Evolutionary conservation across 208 protist species (phyloP).

Genomic region (Vickermania spadyakhi): DNA sequence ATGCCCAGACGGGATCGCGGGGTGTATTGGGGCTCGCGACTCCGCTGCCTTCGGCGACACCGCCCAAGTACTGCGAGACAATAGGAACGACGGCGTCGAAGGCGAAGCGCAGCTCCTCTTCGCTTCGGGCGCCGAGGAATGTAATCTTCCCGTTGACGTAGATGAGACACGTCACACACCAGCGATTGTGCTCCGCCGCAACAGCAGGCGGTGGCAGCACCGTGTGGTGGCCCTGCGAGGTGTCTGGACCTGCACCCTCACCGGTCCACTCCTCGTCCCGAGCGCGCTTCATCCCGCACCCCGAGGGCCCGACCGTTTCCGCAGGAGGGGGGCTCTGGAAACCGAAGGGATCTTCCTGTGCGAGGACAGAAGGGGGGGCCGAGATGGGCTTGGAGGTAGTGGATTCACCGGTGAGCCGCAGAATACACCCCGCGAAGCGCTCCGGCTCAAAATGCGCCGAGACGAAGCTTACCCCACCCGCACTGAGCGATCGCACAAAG

Average conservation of each 20-base stretch:
- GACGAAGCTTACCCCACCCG: constrained; percentile 23
- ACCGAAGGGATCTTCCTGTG: no score
- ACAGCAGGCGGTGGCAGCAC: no score
- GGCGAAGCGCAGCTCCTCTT: constrained; percentile 70
- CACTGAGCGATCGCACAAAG: constrained; percentile 11
- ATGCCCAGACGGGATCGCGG: no score
- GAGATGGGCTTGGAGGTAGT: constrained; percentile 2
- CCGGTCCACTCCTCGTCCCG: no score
- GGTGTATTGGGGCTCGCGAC: no score
- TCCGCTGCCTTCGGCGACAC: no score
- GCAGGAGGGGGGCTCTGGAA: not conserved
- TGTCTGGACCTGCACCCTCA: no score
- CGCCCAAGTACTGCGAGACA: constrained; percentile 44
- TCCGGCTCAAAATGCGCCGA: constrained; percentile 80
- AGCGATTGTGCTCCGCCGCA: constrained; percentile 26
- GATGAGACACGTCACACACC: constrained; percentile 63
- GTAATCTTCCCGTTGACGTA: constrained; percentile 83
- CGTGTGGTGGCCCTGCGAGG: no score
- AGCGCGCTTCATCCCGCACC: no score
- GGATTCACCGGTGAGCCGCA: constrained; percentile 54
- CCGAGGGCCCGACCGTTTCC: not conserved
- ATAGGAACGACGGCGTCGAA: constrained; percentile 81
- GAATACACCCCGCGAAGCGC: constrained; percentile 68
- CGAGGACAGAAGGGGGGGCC: no score
- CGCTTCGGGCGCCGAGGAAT: constrained; percentile 67